A percentile compares a stretch with the other conserved stretches of the same genome.
These are phyloP conservation scores for Boletus rubescentipes DNA, from an alignment of 768 basidiomycete genomes.

Conservation along the genomic window DNA sequence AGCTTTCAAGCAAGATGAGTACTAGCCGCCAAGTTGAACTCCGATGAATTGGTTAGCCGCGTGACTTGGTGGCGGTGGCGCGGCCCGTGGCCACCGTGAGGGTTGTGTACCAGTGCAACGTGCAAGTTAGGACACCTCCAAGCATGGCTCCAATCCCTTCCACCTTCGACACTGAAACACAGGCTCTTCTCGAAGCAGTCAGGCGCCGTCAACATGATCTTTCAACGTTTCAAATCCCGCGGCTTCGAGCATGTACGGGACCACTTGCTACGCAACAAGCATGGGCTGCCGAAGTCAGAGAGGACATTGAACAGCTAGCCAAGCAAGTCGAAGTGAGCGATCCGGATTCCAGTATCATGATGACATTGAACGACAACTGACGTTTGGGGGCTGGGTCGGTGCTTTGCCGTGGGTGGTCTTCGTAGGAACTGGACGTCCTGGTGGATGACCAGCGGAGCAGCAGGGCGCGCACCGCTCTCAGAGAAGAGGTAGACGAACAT, in stretches of 20 bases:
- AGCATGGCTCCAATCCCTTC: slow-evolving; percentile 65
- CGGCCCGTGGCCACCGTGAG: no score
- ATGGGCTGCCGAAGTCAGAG: slow-evolving; percentile 70
- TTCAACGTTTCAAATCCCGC: slow-evolving; percentile 68
- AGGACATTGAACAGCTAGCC: slow-evolving; percentile 64
- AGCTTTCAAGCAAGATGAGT: no score
- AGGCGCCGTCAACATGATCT: slow-evolving; percentile 64
- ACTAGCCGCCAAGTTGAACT: no score
- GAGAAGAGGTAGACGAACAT: slow-evolving; percentile 49
- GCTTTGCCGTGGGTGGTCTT: neutral
- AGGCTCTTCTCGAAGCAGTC: slow-evolving; percentile 48
- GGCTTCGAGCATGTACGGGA: slow-evolving; percentile 65
- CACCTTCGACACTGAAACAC: slow-evolving; percentile 51
- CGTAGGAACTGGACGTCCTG: slow-evolving; percentile 62
- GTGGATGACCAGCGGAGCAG: slow-evolving; percentile 71
- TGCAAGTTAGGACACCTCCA: neutral
- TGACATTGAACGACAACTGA: neutral
- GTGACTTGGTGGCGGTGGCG: no score
- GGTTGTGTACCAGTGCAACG: neutral
- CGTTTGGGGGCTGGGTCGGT: neutral
- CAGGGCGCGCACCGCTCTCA: slow-evolving; percentile 49
- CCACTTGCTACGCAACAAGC: slow-evolving; percentile 71
- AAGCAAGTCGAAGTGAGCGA: slow-evolving; percentile 66
- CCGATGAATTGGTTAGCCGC: no score
- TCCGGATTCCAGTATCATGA: slow-evolving; percentile 1